Evolutionary conservation across 148 eudicot genomes (phyloP).

Genomic region (Polygonum maritimum): DNA sequence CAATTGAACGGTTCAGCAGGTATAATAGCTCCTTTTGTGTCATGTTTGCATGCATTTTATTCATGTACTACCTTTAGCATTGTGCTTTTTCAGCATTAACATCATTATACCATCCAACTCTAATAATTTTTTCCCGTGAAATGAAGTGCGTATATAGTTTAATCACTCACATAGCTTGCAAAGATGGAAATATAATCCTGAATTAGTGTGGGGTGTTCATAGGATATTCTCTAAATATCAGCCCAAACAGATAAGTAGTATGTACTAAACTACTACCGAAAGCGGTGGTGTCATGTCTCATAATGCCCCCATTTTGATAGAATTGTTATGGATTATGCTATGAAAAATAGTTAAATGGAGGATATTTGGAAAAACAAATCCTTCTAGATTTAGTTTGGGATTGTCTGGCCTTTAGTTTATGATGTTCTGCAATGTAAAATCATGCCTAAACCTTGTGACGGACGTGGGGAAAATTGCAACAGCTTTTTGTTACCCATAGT

Average conservation of each 20-base stretch:
- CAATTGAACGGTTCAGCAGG: slow-evolving; percentile 93
- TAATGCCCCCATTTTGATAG: background rate
- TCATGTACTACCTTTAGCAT: background rate
- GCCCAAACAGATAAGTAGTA: background rate
- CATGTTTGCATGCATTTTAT: background rate
- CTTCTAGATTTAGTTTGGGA: background rate
- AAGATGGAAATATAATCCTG: background rate
- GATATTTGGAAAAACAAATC: background rate
- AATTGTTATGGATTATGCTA: background rate
- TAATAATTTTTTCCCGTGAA: background rate
- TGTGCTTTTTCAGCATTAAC: background rate
- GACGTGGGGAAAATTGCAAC: background rate
- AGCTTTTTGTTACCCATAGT: background rate
- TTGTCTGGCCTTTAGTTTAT: background rate
- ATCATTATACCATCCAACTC: background rate
- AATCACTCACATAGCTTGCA: background rate
- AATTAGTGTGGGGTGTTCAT: background rate
- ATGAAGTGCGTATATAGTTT: background rate
- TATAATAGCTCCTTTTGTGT: slow-evolving; percentile 14
- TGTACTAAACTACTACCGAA: background rate
- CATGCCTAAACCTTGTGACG: background rate
- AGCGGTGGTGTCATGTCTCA: background rate
- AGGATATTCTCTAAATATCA: background rate
- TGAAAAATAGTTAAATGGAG: background rate
- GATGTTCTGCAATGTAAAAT: background rate